Percentiles rank a stretch among this genome's conserved stretches.
These are phyloP conservation scores for Dothistroma septosporum DNA, from an alignment of 2,329 filamentous ascomycete genomes.

Conservation along the genomic window DNA sequence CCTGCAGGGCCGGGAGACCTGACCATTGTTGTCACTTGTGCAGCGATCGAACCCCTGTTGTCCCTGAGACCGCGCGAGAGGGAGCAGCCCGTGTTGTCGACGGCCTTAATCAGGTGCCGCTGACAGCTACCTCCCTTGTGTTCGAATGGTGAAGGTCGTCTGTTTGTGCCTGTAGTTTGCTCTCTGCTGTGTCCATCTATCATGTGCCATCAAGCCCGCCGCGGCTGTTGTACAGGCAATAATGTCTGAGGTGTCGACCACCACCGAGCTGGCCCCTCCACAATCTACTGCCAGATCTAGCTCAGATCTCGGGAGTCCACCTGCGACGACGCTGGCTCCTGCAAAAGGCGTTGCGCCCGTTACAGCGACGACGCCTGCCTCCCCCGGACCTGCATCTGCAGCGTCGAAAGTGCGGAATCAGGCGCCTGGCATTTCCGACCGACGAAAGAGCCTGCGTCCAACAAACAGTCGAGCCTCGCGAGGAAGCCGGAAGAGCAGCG, in stretches of 20 bases:
- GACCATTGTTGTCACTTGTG: not conserved
- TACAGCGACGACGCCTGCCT: not conserved
- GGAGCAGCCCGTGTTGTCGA: not conserved
- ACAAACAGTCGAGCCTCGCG: constrained; percentile 10
- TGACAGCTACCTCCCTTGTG: not conserved
- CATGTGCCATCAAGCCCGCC: not conserved
- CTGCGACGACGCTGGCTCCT: not conserved
- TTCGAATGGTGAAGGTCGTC: not conserved
- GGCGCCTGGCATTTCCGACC: constrained; percentile 30
- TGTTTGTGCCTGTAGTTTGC: not conserved
- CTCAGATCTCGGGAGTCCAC: not conserved
- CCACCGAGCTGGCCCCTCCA: not conserved
- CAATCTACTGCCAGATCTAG: not conserved
- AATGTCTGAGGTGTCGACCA: not conserved
- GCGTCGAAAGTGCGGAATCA: constrained; percentile 21
- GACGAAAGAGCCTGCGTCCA: constrained; percentile 24
- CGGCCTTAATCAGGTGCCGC: not conserved
- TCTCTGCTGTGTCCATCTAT: not conserved
- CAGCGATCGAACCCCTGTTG: not conserved
- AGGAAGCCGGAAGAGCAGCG: constrained; percentile 18
- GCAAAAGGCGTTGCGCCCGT: not conserved
- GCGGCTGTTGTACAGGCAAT: not conserved
- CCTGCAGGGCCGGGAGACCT: not conserved
- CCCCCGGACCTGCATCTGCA: constrained; percentile 3
- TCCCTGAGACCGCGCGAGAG: not conserved